Base-by-base conservation (phyloP, 2,329 filamentous ascomycete genomes). In the Metarhizium guizhouense region DNA sequence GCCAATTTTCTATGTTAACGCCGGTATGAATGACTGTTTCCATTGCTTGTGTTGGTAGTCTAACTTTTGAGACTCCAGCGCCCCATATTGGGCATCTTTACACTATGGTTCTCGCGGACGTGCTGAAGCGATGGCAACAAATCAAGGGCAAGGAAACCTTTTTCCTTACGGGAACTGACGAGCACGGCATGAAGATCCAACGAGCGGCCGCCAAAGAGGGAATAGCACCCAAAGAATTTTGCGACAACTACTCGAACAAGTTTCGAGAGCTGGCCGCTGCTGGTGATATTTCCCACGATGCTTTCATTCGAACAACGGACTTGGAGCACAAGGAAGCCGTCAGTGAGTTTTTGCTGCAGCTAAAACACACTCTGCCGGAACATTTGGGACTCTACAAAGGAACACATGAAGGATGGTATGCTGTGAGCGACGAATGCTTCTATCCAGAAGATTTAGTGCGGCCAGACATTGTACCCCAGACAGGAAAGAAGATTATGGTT, bases 1-100 rank as follows among this genome's bases (percentile, higher is more conserved):
- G 8, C 94, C 94, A 2, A 99, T 99, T 57, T 99, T 97, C 76
- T 99, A 99, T 72, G 94, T 99, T 75, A 99, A 99, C 81, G 90
- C 92, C 55, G 85, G 90, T 92, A 75, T 63, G 29, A 47, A 18
- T 10, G 25, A 47, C n/a, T 47, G 10, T n/a, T 6, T 36, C 10
- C 32, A 34, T 34, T 34, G 32, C 6, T 20, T 25, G 11, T 10
- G n/a, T 2, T 47, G 4, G n/a, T 50, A 30, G 10, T 38, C 55
- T 54, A 4, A 56, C 40, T 13, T 10, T 45, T 34, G 43, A 38
- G 6, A 11, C 43, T 13, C 8, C 50, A 93, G 91, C 90, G 49
- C 94, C 94, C 52, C 94, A 99, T 75, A 84, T 97, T 60, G 94
- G 94, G 48, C 94, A 99, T 72, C 78, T 99, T 58, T 97, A 96